Percentiles rank a stretch among this genome's conserved stretches.
These are phyloP conservation scores for Tuber melanosporum DNA, from an alignment of 495 filamentous ascomycete genomes.

Conservation along the genomic window DNA sequence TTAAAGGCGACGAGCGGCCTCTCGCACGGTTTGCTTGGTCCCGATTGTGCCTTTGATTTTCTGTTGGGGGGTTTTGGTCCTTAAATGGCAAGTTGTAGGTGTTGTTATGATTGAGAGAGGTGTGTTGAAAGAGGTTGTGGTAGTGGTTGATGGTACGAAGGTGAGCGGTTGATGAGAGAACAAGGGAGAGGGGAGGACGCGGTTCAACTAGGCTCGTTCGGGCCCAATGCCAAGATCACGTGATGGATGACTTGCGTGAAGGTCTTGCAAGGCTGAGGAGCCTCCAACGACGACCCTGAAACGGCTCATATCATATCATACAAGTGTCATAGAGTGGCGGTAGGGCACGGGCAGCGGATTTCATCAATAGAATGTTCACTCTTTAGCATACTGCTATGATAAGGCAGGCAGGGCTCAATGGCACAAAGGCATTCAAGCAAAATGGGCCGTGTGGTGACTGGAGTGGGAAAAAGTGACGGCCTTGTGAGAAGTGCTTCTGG, in stretches of 20 bases:
- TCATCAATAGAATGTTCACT: background rate
- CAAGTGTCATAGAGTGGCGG: background rate
- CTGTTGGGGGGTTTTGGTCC: background rate
- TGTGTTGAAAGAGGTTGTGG: background rate
- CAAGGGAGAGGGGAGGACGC: slow-evolving; percentile 6
- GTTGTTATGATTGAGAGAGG: background rate
- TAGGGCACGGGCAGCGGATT: background rate
- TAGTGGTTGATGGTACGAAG: background rate
- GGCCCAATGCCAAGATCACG: slow-evolving; percentile 3
- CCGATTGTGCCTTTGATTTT: background rate
- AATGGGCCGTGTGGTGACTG: background rate
- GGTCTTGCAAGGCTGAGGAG: background rate
- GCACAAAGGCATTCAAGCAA: background rate
- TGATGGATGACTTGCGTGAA: slow-evolving; percentile 1
- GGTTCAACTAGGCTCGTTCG: background rate
- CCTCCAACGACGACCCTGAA: background rate
- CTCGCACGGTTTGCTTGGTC: background rate
- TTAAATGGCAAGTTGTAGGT: background rate
- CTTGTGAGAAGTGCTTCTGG: background rate
- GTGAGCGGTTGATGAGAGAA: background rate
- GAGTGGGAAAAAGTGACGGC: background rate
- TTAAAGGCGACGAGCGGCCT: background rate
- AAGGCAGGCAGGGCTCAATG: background rate
- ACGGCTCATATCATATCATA: background rate
- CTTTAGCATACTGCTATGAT: background rate